Conservation (phyloP, 257 asterid genomes). For the Solanum habrochaites region DNA sequence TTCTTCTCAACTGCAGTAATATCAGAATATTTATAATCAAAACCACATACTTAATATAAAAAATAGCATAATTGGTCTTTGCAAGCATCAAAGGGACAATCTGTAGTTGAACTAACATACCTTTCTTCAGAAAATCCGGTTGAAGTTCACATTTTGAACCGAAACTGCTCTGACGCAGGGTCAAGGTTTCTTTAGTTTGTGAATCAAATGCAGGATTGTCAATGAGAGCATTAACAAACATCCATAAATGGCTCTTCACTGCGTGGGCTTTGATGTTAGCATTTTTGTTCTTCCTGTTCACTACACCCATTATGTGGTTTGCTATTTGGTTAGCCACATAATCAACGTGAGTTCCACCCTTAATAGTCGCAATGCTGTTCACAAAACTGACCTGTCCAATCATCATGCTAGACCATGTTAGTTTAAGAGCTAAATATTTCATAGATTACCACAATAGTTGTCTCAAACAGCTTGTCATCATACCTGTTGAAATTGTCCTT, state of each 20-base stretch:
- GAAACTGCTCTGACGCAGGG: constrained; percentile 78
- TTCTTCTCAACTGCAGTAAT: constrained; percentile 56
- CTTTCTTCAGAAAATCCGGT: constrained; percentile 67
- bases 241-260: constrained; percentile 89
- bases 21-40: neutral
- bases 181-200: constrained; percentile 94
- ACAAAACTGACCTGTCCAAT: constrained; percentile 84
- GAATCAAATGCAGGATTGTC: constrained; percentile 99
- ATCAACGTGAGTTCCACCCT: constrained; percentile 99
- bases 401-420: neutral
- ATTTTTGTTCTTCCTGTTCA: constrained; percentile 65
- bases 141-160: constrained; percentile 87
- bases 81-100: neutral
- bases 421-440: neutral
- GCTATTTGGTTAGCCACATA: constrained; percentile 82
- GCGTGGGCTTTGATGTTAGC: constrained; percentile 67
- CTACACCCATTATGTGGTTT: constrained; percentile 52
- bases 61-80: neutral
- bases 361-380: constrained; percentile 79
- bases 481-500: constrained; percentile 97
- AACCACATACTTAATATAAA: neutral
- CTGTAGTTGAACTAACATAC: constrained; percentile 15
- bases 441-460: neutral
- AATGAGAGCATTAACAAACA: constrained; percentile 94
- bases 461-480: neutral